A percentile compares a stretch with the other conserved stretches of the same genome.
Evolutionary conservation across 257 asterid species (phyloP).

Genomic region (Penstemon eatonii): DNA sequence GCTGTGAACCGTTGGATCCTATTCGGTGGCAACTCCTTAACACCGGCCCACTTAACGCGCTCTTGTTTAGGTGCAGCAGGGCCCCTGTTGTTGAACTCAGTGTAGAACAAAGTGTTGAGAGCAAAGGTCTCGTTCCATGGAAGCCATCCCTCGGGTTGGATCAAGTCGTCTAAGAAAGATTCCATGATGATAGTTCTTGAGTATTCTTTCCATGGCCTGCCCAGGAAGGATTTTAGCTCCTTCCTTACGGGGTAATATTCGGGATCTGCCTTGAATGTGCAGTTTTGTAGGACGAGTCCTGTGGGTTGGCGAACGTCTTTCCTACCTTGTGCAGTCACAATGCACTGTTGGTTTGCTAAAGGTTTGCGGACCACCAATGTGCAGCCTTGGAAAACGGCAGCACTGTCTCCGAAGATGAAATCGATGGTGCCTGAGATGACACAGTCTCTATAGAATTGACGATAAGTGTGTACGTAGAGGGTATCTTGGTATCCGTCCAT

Average conservation of each 20-base stretch:
- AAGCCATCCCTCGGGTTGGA: constrained; percentile 76
- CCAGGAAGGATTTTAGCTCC: constrained; percentile 55
- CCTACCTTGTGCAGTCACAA: constrained; percentile 84
- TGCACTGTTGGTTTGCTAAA: constrained; percentile 56
- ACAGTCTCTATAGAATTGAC: constrained; percentile 78
- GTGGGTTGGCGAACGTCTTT: constrained; percentile 74
- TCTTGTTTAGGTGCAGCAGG: constrained; percentile 55
- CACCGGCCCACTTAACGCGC: constrained; percentile 63
- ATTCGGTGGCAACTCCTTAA: constrained; percentile 58
- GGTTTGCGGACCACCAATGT: constrained; percentile 72
- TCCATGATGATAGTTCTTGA: constrained; percentile 79
- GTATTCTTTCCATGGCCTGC: constrained; percentile 77
- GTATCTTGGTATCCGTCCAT: constrained; percentile 89
- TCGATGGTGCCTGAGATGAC: constrained; percentile 81
- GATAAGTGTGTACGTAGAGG: constrained; percentile 68
- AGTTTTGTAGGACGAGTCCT: constrained; percentile 64
- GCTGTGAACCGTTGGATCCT: constrained; percentile 63
- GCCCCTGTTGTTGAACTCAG: constrained; percentile 78
- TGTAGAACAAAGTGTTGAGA: constrained; percentile 53
- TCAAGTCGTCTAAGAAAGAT: constrained; percentile 58
- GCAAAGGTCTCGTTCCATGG: constrained; percentile 63
- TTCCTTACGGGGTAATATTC: constrained; percentile 37
- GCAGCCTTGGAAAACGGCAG: constrained; percentile 77
- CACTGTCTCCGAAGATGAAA: constrained; percentile 80
- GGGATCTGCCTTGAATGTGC: constrained; percentile 57